Conservation (phyloP, 305 asterid genomes). For the Solanum hybrid region DNA sequence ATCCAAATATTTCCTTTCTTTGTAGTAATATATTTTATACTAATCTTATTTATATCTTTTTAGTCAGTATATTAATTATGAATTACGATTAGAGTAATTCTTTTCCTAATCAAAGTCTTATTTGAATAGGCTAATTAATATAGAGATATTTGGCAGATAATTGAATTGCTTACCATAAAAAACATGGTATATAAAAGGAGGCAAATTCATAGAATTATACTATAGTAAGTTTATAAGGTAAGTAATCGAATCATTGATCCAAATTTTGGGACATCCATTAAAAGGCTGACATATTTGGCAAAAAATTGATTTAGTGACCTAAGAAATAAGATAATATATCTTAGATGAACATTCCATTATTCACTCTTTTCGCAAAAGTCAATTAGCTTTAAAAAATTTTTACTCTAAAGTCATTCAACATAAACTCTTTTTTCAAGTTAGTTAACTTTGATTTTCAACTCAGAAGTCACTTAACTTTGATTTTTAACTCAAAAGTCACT, state of each 20-base stretch:
- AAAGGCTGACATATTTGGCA: background rate
- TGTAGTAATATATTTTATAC: background rate
- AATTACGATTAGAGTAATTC: background rate
- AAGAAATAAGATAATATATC: background rate
- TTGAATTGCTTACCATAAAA: background rate
- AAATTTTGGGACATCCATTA: background rate
- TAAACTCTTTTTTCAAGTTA: background rate
- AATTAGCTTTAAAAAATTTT: too few relatives aligned
- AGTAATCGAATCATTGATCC: background rate
- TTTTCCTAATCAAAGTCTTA: background rate
- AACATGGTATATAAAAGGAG: background rate
- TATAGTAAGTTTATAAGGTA: background rate
- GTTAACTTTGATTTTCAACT: background rate
- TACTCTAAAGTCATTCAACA: too few relatives aligned
- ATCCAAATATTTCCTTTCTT: background rate
- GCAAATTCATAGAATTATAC: background rate
- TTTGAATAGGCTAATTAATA: background rate
- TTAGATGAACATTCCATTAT: background rate
- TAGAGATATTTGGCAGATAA: background rate
- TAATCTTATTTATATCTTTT: background rate
- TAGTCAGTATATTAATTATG: background rate
- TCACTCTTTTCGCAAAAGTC: background rate
- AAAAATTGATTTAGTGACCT: background rate
- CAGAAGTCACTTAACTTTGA: background rate
- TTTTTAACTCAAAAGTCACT: background rate